Evolutionary conservation across 208 protist genomes (phyloP), one percentile per base, ranked within the genome.

Genomic region (Acanthamoeba polyphaga): DNA sequence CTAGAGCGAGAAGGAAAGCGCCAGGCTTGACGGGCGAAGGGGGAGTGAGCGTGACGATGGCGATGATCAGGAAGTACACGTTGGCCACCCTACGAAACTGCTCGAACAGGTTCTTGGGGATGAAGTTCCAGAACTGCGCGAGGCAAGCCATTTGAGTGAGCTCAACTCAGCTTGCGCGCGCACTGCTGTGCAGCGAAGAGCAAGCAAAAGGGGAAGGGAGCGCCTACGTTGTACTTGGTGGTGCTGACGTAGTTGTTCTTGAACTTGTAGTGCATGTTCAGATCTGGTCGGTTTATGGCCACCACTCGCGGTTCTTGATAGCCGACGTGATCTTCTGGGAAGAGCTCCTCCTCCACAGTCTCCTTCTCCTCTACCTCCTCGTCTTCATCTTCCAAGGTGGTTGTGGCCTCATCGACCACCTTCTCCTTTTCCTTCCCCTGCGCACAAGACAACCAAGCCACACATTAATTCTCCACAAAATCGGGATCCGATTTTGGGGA

Each of bases 31-130:
- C 93, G 5, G 99, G 99, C 2, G 98, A 98, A 0, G 99, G 46
- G 3, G 91, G 91, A 64, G 91, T 94, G 34, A 88, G 51, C 3
- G 76, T 94, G 46, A 94, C 55, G 38, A 94, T 72, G 32, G 76
- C 91, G 27, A 94, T 98, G 8, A 99, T 92, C 34, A 99, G 95
- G 97, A 99, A 99, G 96, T 99, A 99, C 60, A 99, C 97, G 96
- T 99, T 99, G 46, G 99, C 97, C 15, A 98, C 97, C 12, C 98
- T 96, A 4, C 96, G 91, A 92, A 99, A 99, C 97, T 99, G 99
- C 95, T 99, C 99, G 89, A 98, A 99, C 13, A 99, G 95, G 74
- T 99, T 99, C 70, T 98, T 97, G 78, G 98, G 98, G 1, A 99
- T 43, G 95, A 99, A 99, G 72, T 97, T 99, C 60, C 24, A 92